Percentiles rank a stretch among this genome's conserved stretches.
phyloP scores from a whole-genome alignment of 2,329 filamentous ascomycete species.

The Alternaria ventricosa region DNA sequence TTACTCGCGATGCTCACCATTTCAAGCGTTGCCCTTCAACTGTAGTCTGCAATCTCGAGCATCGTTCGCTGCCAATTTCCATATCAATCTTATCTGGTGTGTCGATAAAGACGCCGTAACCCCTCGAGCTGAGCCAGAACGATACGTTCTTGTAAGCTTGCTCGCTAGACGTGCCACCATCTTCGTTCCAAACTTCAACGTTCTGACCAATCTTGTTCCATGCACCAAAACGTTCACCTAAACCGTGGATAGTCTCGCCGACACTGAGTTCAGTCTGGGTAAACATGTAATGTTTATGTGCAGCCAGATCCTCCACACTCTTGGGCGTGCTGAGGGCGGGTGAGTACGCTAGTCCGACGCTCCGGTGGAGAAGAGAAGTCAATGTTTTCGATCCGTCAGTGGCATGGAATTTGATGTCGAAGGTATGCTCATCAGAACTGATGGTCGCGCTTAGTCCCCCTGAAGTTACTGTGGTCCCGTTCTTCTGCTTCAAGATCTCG shows the following conservation, averaged over 20 bases:
- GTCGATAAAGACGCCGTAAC: conserved; percentile 80
- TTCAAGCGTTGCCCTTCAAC: conserved; percentile 73
- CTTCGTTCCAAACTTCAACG: conserved; percentile 68
- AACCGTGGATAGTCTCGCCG: conserved; percentile 72
- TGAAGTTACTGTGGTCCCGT: conserved; percentile 59
- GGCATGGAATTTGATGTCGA: conserved; percentile 64
- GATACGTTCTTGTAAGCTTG: conserved; percentile 76
- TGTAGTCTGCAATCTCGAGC: conserved; percentile 71
- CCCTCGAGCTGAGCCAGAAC: conserved; percentile 73
- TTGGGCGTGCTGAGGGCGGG: conserved; percentile 61
- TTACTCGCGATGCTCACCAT: conserved; percentile 50
- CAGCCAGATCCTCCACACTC: conserved; percentile 60
- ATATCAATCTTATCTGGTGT: conserved; percentile 72
- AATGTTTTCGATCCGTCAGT: conserved; percentile 57
- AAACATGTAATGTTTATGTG: conserved; percentile 53
- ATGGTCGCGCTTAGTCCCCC: conserved; percentile 63
- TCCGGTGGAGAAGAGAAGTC: conserved; percentile 63
- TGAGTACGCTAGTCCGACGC: conserved; percentile 64
- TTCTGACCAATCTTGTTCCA: conserved; percentile 79
- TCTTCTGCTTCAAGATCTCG: conserved; percentile 49
- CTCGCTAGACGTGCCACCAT: conserved; percentile 70
- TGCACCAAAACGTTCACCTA: conserved; percentile 78
- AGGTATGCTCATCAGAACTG: conserved; percentile 56
- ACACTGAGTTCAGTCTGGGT: conserved; percentile 56
- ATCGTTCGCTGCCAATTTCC: conserved; percentile 77